Base-by-base conservation (phyloP, 2,329 filamentous ascomycete genomes). In the Trichoderma arundinaceum region DNA sequence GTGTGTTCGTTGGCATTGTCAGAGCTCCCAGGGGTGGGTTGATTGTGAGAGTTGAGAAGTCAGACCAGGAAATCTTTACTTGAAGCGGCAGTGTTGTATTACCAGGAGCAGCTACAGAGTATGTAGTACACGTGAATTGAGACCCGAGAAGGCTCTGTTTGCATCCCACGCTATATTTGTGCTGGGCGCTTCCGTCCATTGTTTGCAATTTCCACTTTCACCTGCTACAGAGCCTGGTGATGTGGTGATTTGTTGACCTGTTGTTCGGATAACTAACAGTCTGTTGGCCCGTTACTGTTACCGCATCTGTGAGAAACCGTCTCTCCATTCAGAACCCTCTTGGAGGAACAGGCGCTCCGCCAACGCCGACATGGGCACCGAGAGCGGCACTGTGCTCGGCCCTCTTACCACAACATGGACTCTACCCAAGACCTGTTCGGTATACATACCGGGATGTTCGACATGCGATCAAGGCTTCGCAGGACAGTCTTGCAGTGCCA, bases 371-470 rank as follows among this genome's bases (percentile, higher is more conserved):
- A 46, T 33, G 35, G n/a, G n/a, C n/a, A 68, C 65, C 46, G 70
- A 48, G 17, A 13, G 48, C 9, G 64, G 69, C 49, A 64, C 63
- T 13, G 62, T 68, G 46, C 72, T 74, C 10, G 72, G 72, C 12
- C 72, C 72, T 49, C 66, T 74, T 35, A 73, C 71, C 13, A 72
- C 71, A n/a, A 58, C 59, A 41, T 73, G 70, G 64, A 63, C 62
- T n/a, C 17, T 69, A 66, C 33, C 72, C 69, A 9, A 48, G 64
- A 67, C 66, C 48, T 75, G 72, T 60, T 65, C 65, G 1, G 49
- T 68, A 5, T 69, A 65, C 12, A 56, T 74, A 12, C 66, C 64
- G 1, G 2, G n/a, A 1, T 75, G 73, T 46, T 2, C 46, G 10
- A 71, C 56, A 7, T 75, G 74, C 65, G 54, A 64, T 4, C 12